Base-by-base conservation (phyloP, 2,329 filamentous ascomycete genomes). In the Huntiella abstrusa region DNA sequence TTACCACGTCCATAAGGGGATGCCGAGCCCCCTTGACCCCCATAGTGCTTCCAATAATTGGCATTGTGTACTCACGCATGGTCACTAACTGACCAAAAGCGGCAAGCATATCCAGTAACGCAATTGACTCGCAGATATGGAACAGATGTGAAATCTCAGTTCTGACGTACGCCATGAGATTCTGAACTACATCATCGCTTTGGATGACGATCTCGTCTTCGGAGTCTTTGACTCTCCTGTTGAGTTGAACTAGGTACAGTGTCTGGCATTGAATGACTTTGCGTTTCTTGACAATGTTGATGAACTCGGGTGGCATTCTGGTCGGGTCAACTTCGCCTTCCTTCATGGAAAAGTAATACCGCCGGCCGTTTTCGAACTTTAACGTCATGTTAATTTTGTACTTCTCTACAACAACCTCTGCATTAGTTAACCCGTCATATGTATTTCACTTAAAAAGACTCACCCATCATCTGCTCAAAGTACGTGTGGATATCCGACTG, bases 241-340 rank as follows among this genome's bases (percentile, higher is more conserved):
- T 96, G 35, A 84, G 66, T 57, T 95, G 91, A 52, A 94, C 70
- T 8, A 98, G 68, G 46, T 80, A 72, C 7, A 96, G 59, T 0
- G 91, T 96, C 55, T 92, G 84, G 53, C 86, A 96, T 58, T 96
- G 85, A 32, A 93, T 70, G 47, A 69, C 70, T n/a, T 75, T 75
- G 55, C 80, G 85, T 55, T 77, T 85, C 38, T 70, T 69, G 52
- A 79, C 73, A 1, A 73, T 65, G 52, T 96, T 95, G 58, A 93
- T 81, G 51, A 96, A 80, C 1, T 80, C 58, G 1, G 75, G 67
- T 0, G 83, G 82, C 1, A 87, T 58, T 0, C 57, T 51, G 3
- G 65, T 64, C 11, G 72, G 65, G 22, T 81, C 75, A 10, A 86
- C 68, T 39, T 87, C 77, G 2, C 60, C 64, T 4, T 67, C 64